Evolutionary conservation across 176 grass and related monocot species (phyloP).

Genomic region (Oryza punctata): DNA sequence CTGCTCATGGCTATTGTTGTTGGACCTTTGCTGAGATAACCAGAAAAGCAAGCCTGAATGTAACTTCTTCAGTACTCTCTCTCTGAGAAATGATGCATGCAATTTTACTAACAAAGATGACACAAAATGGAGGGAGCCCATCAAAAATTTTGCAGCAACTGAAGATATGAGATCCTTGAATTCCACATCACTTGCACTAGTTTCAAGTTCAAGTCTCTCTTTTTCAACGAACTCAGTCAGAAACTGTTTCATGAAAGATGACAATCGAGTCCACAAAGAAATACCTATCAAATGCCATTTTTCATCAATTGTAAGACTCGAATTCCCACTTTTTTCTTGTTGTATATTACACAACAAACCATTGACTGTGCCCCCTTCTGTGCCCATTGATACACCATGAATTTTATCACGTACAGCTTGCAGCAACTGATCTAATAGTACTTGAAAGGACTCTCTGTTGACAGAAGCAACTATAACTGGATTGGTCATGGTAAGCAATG

Average conservation of each 20-base stretch:
- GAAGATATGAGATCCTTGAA: constrained; percentile 35
- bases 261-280: constrained; percentile 76
- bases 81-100: constrained; percentile 66
- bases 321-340: constrained; percentile 29
- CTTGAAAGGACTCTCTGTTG: constrained; percentile 55
- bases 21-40: constrained; percentile 56
- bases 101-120: constrained; percentile 73
- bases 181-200: constrained; percentile 37
- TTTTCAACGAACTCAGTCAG: constrained; percentile 51
- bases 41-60: constrained; percentile 48
- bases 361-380: constrained; percentile 17
- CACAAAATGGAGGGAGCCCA: constrained; percentile 58
- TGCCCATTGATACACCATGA: constrained; percentile 45
- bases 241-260: constrained; percentile 55
- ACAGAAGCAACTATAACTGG: constrained; percentile 64
- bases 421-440: constrained; percentile 50
- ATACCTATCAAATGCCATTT: constrained; percentile 71
- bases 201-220: constrained; percentile 43
- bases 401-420: constrained; percentile 50
- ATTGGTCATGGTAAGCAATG: constrained; percentile 60
- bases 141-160: constrained; percentile 54
- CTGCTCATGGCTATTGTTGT: constrained; percentile 44
- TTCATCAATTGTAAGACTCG: constrained; percentile 57
- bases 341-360: constrained; percentile 31
- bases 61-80: constrained; percentile 50